These are phyloP conservation scores for Russula ochroleuca DNA, from an alignment of 768 basidiomycete genomes.

Conservation along the genomic window DNA sequence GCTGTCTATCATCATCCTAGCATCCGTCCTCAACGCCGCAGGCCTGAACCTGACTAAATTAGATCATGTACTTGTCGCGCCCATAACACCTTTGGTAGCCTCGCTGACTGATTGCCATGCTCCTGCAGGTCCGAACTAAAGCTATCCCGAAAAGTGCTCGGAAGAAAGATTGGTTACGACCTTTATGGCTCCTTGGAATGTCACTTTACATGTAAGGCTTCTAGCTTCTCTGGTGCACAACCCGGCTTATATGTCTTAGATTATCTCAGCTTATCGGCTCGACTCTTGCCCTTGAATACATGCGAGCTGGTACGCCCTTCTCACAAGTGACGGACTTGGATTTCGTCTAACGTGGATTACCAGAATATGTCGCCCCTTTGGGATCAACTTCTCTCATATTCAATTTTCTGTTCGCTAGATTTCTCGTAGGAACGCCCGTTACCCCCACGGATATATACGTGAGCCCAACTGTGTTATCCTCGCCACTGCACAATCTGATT, in stretches of 20 bases:
- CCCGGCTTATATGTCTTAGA: constrained; percentile 36
- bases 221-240: not conserved
- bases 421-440: constrained; percentile 81
- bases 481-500: not conserved
- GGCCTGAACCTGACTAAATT: constrained; percentile 95
- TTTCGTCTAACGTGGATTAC: constrained; percentile 26
- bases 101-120: constrained; percentile 5
- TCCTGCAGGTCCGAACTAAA: constrained; percentile 59
- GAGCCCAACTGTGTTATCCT: constrained; percentile 29
- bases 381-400: constrained; percentile 93
- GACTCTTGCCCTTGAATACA: constrained; percentile 81
- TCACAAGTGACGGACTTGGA: not conserved
- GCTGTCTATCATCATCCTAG: constrained; percentile 75
- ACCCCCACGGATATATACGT: constrained; percentile 81
- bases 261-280: constrained; percentile 84
- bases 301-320: constrained; percentile 63
- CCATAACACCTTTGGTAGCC: not conserved
- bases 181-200: constrained; percentile 90
- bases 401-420: constrained; percentile 92
- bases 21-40: constrained; percentile 83
- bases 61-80: constrained; percentile 55
- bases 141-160: constrained; percentile 72
- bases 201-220: constrained; percentile 78
- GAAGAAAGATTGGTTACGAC: constrained; percentile 72
- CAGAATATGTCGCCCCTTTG: constrained; percentile 94